These are phyloP conservation scores for Lumnitzera littorea DNA, from an alignment of 345 rosid genomes.

Conservation along the genomic window DNA sequence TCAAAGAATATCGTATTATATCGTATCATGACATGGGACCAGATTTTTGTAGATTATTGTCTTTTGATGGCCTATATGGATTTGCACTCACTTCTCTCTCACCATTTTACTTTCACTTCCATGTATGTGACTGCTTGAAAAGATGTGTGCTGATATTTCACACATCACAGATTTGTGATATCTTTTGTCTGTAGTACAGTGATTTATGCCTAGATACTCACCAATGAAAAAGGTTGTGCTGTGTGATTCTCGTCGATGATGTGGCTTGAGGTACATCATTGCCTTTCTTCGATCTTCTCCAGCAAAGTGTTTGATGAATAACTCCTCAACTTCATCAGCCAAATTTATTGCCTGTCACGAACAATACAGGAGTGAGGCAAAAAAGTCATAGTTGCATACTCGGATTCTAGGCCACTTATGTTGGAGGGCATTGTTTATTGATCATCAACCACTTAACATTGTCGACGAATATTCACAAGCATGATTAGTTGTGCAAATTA, in stretches of 20 bases:
- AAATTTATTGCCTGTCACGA: conserved; percentile 76
- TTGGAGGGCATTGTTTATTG: background rate
- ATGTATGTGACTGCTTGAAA: too few relatives aligned
- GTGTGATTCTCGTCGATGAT: conserved; percentile 74
- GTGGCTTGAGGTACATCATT: conserved; percentile 80
- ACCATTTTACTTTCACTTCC: too few relatives aligned
- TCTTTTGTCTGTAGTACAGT: too few relatives aligned
- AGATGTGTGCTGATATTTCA: too few relatives aligned
- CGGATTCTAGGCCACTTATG: background rate
- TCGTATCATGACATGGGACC: too few relatives aligned
- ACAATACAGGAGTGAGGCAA: conserved; percentile 15
- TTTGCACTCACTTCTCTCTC: too few relatives aligned
- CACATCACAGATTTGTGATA: too few relatives aligned
- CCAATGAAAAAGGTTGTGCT: conserved; percentile 85
- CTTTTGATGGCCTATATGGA: too few relatives aligned
- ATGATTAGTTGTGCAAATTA: conserved; percentile 1
- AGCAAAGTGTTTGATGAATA: conserved; percentile 73
- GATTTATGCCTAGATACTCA: conserved; percentile 23
- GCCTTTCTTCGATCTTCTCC: conserved; percentile 75
- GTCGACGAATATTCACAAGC: conserved; percentile 19
- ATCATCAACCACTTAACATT: conserved; percentile 11
- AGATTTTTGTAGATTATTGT: too few relatives aligned
- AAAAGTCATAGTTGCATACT: conserved; percentile 14
- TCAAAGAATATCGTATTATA: too few relatives aligned
- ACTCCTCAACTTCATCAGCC: conserved; percentile 82